Conservation (phyloP, 805 yeast genomes). For the Hanseniaspora guilliermondii region DNA sequence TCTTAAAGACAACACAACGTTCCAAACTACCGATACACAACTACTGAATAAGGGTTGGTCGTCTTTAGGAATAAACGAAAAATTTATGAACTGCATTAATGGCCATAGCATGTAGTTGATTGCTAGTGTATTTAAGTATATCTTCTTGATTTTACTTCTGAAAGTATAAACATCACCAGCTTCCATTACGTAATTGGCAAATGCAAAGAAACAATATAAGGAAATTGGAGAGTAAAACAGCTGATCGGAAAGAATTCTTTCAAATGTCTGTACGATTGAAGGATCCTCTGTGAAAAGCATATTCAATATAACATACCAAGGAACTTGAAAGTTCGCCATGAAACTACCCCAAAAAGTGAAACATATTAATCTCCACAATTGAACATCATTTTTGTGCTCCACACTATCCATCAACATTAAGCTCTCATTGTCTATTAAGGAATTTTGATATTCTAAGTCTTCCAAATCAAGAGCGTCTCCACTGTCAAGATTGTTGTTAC, state of each 20-base stretch:
- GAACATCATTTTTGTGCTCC: constrained; percentile 32
- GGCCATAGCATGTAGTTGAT: constrained; percentile 72
- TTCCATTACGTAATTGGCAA: constrained; percentile 72
- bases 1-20: constrained; percentile 75
- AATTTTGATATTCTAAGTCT: constrained; percentile 6
- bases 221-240: constrained; percentile 80
- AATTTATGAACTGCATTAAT: constrained; percentile 65
- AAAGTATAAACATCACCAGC: constrained; percentile 56
- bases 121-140: constrained; percentile 56
- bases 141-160: constrained; percentile 46
- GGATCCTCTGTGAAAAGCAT: constrained; percentile 68
- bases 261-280: constrained; percentile 68
- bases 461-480: constrained; percentile 1
- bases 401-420: constrained; percentile 14
- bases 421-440: constrained; percentile 2
- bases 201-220: constrained; percentile 65
- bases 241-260: constrained; percentile 84
- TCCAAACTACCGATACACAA: constrained; percentile 81
- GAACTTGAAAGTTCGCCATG: constrained; percentile 70
- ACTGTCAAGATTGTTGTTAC: neutral
- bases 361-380: constrained; percentile 58
- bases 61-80: constrained; percentile 52
- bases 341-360: constrained; percentile 81
- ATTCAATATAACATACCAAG: constrained; percentile 80
- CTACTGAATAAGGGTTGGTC: constrained; percentile 88